Base-by-base conservation (phyloP, 306 rosid species). In the Fagus sylvatica region DNA sequence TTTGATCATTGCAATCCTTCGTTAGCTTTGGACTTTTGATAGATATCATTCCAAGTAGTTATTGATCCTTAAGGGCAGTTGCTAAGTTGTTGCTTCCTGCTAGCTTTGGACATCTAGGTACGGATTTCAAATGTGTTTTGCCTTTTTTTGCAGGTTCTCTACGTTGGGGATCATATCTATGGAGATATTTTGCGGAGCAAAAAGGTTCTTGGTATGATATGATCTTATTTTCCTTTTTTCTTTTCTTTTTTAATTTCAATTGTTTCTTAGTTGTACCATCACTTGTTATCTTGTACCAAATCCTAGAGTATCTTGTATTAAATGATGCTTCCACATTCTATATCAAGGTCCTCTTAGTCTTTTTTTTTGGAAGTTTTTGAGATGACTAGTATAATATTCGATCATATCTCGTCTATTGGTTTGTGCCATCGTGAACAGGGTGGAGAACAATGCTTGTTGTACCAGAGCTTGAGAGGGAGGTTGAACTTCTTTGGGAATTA, bases 361-460 rank as follows among this genome's bases (percentile, higher is more conserved):
- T 17, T 7, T 7, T 60, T 6, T 60, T 22, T 22, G 28, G n/a
- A 60, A 32, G 7, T 4, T 17, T 39, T 4, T 17, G 22, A 37
- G 17, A 37, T 53, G 65, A 37, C 13, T 48, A 65, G 5, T 64
- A 5, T 65, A 15, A n/a, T 41, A 11, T 51, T 65, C 28, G n/a
- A 65, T 10, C 3, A 66, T 17, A 17, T 7, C 32, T 37, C 6
- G 49, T 39, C 6, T 40, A 54, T 73, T 19, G 41, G 60, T 65
- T 60, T 53, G 49, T 73, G 74, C 65, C 53, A 43, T 74, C 36
- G 49, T 56, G 90, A 53, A 80, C 84, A 96, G 99, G 98, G 61
- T 96, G 99, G 99, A 91, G 99, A 78, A 96, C 99, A 85, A 96
- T 96, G 98, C 99, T 96, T 78, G 99, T 96, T 55, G 84, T 96